A percentile compares a stretch with the other conserved stretches of the same genome.
These are phyloP conservation scores for Rhizopogon rudus DNA, from an alignment of 768 basidiomycete species.

Conservation along the genomic window DNA sequence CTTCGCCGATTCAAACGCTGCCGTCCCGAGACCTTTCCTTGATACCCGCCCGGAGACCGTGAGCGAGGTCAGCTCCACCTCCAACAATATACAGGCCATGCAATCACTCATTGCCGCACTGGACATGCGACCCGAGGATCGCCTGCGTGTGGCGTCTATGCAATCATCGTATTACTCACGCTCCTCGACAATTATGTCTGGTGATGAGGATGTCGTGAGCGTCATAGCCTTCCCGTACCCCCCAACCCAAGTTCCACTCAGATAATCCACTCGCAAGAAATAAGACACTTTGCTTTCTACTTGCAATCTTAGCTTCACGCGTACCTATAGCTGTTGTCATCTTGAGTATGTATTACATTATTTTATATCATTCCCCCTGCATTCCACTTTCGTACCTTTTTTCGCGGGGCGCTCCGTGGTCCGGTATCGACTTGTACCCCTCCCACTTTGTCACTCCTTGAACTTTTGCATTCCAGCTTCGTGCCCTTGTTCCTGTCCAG, in stretches of 20 bases:
- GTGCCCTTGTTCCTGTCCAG: conserved; percentile 4
- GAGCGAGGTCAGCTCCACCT: conserved; percentile 20
- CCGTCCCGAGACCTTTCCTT: conserved; percentile 13
- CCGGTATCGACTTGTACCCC: neutral
- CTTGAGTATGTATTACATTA: conserved; percentile 11
- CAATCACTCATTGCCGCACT: conserved; percentile 68
- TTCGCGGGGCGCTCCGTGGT: neutral
- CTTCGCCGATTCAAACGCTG: conserved; percentile 35
- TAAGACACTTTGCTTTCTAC: neutral
- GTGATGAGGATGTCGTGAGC: conserved; percentile 19
- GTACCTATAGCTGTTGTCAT: conserved; percentile 3
- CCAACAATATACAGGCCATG: conserved; percentile 50
- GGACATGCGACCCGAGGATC: conserved; percentile 41
- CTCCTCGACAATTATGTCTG: conserved; percentile 14
- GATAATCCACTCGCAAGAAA: conserved; percentile 1
- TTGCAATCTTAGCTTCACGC: neutral
- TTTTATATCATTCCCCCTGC: neutral
- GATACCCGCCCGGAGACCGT: conserved; percentile 14
- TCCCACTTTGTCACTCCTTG: conserved; percentile 6
- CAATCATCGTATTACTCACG: conserved; percentile 43
- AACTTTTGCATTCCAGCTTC: neutral
- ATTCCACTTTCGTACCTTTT: neutral
- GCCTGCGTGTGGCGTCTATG: conserved; percentile 53
- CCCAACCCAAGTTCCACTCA: conserved; percentile 12
- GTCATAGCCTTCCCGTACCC: conserved; percentile 27